Evolutionary conservation across 352 stramenopile genomes (phyloP).

Genomic region (Globisporangium cederbergense): DNA sequence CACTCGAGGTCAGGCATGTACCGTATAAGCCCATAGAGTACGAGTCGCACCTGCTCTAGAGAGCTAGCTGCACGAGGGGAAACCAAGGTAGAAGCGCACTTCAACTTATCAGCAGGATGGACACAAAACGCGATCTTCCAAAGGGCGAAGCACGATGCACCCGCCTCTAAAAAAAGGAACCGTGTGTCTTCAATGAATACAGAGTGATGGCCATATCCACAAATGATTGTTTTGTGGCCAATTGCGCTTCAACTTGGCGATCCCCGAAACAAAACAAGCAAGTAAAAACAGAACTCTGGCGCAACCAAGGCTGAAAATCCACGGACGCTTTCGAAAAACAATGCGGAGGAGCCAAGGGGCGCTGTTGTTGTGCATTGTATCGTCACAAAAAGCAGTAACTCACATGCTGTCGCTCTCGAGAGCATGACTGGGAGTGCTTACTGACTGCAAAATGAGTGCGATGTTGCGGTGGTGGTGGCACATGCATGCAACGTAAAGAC

Average conservation of each 20-base stretch:
- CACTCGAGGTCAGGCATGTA: background rate
- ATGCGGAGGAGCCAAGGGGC: background rate
- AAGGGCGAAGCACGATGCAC: background rate
- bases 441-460: background rate
- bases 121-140: background rate
- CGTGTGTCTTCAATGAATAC: conserved; percentile 11
- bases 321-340: conserved; percentile 8
- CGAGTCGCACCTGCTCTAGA: background rate
- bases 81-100: conserved; percentile 4
- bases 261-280: conserved; percentile 3
- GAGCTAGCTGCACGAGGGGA: background rate
- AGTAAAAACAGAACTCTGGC: conserved; percentile 1
- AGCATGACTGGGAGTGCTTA: background rate
- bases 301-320: background rate
- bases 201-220: conserved; percentile 12
- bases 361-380: conserved; percentile 3
- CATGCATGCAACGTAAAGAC: conserved; percentile 1
- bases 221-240: conserved; percentile 5
- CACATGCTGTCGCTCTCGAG: background rate
- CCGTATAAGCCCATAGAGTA: background rate
- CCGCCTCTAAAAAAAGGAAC: background rate
- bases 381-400: background rate
- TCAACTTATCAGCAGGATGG: background rate
- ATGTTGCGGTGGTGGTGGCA: background rate
- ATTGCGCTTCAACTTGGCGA: conserved; percentile 4